Evolutionary conservation across 2,329 filamentous ascomycete species (phyloP), one percentile per base, ranked within the genome.

Genomic region (Aspergillus sp.): DNA sequence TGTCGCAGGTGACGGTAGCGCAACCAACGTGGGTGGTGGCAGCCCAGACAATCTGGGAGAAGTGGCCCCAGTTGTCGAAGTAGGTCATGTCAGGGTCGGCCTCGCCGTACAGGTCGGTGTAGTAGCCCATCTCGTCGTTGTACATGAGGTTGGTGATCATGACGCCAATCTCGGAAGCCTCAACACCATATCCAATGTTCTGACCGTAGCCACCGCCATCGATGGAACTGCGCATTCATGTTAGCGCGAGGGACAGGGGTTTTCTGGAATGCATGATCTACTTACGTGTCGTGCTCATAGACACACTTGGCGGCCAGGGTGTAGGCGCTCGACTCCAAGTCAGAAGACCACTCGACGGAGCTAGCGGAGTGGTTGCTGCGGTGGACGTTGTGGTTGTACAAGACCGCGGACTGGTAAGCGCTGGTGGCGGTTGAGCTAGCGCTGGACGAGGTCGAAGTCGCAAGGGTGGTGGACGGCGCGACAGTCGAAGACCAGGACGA

Each of bases 91-190:
- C 77, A 25, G 90, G 89, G 72, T 81, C 82, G 60, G 76, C 72
- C 66, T 81, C 59, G 65, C 87, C 89, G 71, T 89, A 95, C 56
- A 78, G 75, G 30, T 72, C 70, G 60, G 82, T 82, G 77, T 83
- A 88, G 70, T 78, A 78, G 64, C 73, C 73, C 69, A 90, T 81
- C 77, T 96, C 92, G 70, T 85, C 85, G 75, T 95, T 91, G 85
- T 97, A 97, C 91, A 95, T 97, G 79, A 89, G 82, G 74, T 94
- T 85, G 70, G 88, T 91, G 73, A 94, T 88, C 67, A 89, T 87
- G 64, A 84, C 81, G 57, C 86, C 86, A 64, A 91, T 82, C 50
- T 87, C 84, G 62, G 75, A 77, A n/a, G 79, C 74, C 2, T 77
- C 71, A 62, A 85, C 82, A 66, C 88, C 82, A 62, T 88, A 88